Percentiles rank a stretch among this genome's conserved stretches.
These are phyloP conservation scores for Sporothrix inflata DNA, from an alignment of 2,329 filamentous ascomycete genomes.

Conservation along the genomic window DNA sequence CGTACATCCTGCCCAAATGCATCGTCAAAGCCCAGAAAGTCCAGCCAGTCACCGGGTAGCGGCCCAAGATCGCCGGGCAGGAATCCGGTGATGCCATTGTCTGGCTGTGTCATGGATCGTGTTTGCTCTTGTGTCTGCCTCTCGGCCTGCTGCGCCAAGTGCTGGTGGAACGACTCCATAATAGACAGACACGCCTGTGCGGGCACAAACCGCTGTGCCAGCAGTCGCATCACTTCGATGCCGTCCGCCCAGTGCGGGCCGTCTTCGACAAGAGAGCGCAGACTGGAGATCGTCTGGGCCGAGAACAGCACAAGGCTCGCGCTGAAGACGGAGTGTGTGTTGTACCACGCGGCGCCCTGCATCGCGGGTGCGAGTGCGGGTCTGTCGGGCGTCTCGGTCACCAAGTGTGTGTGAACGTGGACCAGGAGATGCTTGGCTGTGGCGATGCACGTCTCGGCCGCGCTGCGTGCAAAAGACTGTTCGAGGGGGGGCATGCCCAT, in stretches of 20 bases:
- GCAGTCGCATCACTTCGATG: slow-evolving; percentile 22
- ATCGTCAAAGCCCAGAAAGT: slow-evolving; percentile 1
- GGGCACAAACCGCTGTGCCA: background rate
- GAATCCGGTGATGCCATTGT: background rate
- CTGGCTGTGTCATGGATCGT: background rate
- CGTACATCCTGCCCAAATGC: background rate
- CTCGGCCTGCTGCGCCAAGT: background rate
- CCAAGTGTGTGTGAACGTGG: background rate
- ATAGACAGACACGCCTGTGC: slow-evolving; percentile 18
- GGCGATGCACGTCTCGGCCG: slow-evolving; percentile 7
- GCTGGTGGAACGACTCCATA: slow-evolving; percentile 19
- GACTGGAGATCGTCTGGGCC: slow-evolving; percentile 19
- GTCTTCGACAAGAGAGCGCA: slow-evolving; percentile 12
- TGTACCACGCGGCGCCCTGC: slow-evolving; percentile 24
- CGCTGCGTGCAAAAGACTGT: background rate
- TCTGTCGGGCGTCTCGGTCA: background rate
- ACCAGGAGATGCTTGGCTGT: slow-evolving; percentile 21
- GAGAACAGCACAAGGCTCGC: slow-evolving; percentile 21
- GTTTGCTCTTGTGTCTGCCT: background rate
- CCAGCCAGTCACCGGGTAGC: background rate
- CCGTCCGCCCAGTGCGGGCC: slow-evolving; percentile 6
- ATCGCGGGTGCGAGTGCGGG: background rate
- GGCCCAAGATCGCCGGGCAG: background rate
- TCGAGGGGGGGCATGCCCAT: background rate
- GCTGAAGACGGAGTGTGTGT: slow-evolving; percentile 23